Conservation (phyloP, 2,329 filamentous ascomycete genomes). For the Xylariomycetidae sp. region DNA sequence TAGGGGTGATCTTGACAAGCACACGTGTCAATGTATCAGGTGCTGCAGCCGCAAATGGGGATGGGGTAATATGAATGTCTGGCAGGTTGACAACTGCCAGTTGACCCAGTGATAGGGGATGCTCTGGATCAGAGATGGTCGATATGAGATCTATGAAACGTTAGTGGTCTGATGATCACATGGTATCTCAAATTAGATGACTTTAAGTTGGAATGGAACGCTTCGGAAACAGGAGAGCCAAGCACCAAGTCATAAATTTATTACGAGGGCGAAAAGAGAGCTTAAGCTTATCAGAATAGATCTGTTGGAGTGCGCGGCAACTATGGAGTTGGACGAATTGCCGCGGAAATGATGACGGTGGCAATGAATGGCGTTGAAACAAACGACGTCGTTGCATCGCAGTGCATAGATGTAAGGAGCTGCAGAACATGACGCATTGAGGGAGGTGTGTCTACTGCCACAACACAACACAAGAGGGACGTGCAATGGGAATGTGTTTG, state of each 20-base stretch:
- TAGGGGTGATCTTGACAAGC: conserved; percentile 86
- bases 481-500: too few species aligned
- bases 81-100: conserved; percentile 93
- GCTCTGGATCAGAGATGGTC: conserved; percentile 92
- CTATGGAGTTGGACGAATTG: too few species aligned
- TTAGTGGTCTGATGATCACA: conserved; percentile 15
- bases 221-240: neutral
- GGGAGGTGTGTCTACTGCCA: too few species aligned
- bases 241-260: neutral
- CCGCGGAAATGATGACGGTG: conserved; percentile 4
- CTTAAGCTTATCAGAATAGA: neutral
- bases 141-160: conserved; percentile 73
- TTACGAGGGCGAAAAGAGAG: neutral
- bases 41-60: conserved; percentile 52
- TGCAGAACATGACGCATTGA: too few species aligned
- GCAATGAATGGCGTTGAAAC: conserved; percentile 8
- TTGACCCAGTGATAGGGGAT: conserved; percentile 88
- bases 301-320: too few species aligned
- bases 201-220: neutral
- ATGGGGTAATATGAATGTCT: conserved; percentile 76
- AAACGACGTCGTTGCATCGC: conserved; percentile 3
- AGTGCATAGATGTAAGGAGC: neutral
- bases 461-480: too few species aligned
- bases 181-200: conserved; percentile 1
- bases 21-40: conserved; percentile 64